Conservation (phyloP, 176 grass and related monocot genomes). For the Areca catechu region DNA sequence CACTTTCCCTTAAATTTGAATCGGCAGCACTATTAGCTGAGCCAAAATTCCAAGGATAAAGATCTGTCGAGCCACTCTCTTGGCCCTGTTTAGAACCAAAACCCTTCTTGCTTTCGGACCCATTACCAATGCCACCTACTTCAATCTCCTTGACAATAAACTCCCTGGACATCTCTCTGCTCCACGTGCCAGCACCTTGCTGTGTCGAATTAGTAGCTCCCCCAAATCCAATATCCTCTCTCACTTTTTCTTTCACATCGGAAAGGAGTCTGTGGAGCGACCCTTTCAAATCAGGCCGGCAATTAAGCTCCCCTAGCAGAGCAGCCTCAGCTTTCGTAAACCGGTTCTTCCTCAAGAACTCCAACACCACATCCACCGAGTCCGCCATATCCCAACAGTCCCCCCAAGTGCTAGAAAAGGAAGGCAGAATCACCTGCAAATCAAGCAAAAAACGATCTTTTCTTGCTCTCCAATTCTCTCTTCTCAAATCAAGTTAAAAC, state of each 20-base stretch:
- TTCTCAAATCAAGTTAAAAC: not conserved
- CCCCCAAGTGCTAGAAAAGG: not conserved
- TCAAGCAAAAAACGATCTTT: not conserved
- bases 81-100: constrained; percentile 22
- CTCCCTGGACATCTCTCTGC: constrained; percentile 58
- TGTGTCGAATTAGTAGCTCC: constrained; percentile 22
- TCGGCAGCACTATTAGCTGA: constrained; percentile 24
- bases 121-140: constrained; percentile 36
- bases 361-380: constrained; percentile 27
- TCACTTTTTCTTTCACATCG: constrained; percentile 23
- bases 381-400: constrained; percentile 16
- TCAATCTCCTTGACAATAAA: constrained; percentile 96
- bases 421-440: constrained; percentile 5
- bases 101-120: constrained; percentile 35
- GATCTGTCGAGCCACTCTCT: constrained; percentile 40
- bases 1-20: not conserved
- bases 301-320: constrained; percentile 14
- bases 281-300: constrained; percentile 19
- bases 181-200: constrained; percentile 16
- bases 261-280: not conserved
- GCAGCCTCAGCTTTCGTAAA: constrained; percentile 21
- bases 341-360: constrained; percentile 24
- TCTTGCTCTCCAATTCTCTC: not conserved
- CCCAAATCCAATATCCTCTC: constrained; percentile 14
- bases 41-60: constrained; percentile 80